Percentiles rank a stretch among this genome's conserved stretches.
phyloP scores from a whole-genome alignment of 2,329 filamentous ascomycete genomes.

The Aspergillus fumigatus region DNA sequence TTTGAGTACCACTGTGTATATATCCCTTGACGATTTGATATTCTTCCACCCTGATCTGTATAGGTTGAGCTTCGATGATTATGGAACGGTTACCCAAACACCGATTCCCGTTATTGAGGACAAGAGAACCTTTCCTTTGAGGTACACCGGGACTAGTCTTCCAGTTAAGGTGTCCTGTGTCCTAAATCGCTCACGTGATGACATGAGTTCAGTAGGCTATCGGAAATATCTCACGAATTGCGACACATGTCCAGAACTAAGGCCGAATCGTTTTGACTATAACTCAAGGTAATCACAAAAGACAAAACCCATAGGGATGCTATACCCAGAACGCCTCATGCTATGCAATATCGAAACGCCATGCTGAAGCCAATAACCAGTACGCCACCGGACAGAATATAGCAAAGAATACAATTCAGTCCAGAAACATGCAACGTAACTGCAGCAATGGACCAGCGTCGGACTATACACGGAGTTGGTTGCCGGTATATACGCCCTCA shows the following conservation, averaged over 20 bases:
- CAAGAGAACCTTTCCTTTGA: too few relatives aligned
- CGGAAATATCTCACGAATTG: too few relatives aligned
- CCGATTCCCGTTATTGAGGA: too few relatives aligned
- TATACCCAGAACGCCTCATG: slow-evolving; percentile 21
- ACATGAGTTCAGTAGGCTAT: too few relatives aligned
- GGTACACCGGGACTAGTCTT: too few relatives aligned
- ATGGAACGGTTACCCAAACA: too few relatives aligned
- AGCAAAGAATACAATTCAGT: background rate
- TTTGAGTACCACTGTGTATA: too few relatives aligned
- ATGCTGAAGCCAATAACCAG: slow-evolving; percentile 3
- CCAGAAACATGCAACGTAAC: slow-evolving; percentile 1
- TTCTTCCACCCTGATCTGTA: too few relatives aligned
- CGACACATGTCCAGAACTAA: too few relatives aligned
- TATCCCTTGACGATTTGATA: too few relatives aligned
- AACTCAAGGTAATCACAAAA: background rate
- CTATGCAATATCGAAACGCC: slow-evolving; percentile 25
- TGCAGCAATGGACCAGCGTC: background rate
- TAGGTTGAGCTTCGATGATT: too few relatives aligned
- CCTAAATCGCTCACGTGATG: too few relatives aligned
- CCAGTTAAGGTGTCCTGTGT: background rate
- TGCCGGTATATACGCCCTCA: slow-evolving; percentile 45
- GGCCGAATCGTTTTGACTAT: background rate
- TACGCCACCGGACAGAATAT: background rate
- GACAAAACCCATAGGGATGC: background rate
- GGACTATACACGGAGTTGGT: slow-evolving; percentile 10